phyloP scores from a whole-genome alignment of 169 alveolate species.

The Prorocentrum cordatum region DNA sequence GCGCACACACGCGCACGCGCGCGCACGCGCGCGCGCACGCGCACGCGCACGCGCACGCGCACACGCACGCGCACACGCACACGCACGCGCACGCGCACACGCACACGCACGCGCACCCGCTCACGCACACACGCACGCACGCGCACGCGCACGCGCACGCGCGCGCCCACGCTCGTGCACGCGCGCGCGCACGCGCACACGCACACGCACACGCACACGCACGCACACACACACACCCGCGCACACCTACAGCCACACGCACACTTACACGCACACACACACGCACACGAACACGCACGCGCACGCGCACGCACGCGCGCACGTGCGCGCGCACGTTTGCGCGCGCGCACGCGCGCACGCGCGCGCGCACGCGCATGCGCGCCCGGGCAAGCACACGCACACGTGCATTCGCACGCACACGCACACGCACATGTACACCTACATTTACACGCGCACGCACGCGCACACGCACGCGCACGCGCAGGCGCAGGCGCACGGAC shows the following conservation, averaged over 20 bases:
- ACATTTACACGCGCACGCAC: neutral
- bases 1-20: neutral
- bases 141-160: neutral
- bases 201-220: neutral
- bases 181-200: neutral
- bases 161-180: neutral
- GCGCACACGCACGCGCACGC: neutral
- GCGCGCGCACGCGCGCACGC: neutral
- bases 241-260: neutral
- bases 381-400: neutral
- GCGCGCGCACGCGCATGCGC: neutral
- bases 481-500: neutral
- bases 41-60: neutral
- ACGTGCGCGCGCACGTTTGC: neutral
- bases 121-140: neutral
- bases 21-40: neutral
- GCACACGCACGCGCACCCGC: neutral
- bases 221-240: neutral
- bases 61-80: neutral
- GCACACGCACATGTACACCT: neutral
- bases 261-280: neutral
- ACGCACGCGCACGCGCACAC: neutral
- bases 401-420: neutral
- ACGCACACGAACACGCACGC: neutral
- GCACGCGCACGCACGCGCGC: neutral